Base-by-base conservation (phyloP, 1,284 basidiomycete genomes). In the Cutaneotrichosporon spelunceum region DNA sequence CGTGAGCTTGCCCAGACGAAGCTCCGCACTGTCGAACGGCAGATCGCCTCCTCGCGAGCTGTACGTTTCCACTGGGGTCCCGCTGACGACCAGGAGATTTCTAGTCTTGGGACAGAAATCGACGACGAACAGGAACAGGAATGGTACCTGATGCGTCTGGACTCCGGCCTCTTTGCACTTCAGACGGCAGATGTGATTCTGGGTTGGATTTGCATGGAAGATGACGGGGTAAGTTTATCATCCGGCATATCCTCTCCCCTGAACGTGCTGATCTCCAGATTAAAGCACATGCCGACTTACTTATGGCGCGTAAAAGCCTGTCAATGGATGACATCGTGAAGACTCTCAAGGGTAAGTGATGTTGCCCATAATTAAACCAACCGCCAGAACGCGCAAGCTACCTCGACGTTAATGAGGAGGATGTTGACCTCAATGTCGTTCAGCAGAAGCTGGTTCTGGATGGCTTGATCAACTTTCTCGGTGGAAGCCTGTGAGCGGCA, bases 121-220 rank as follows among this genome's bases (percentile, higher is more conserved):
- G 82, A 80, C 0, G 75, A 81, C 6, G 87, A 88, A 8, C 84
- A 89, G 64, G 87, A 90, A 68, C 88, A 89, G 39, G 76, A 86
- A 30, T 88, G 87, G 82, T 97, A 98, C 78, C 80, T 97, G 23
- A 84, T 86, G 21, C 84, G 89, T 45, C 79, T 98, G 27, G 93
- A 96, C 60, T 85, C 86, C 2, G 96, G 95, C 0, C 79, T 97
- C 36, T 94, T 90, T 73, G 89, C 88, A 1, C 78, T 99, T 11
- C 95, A 99, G 72, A 89, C 88, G 19, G 85, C 91, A 24, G 95
- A 98, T 78, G 96, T 94, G 66, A 88, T 97, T 55, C 78, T 98
- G 29, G 93, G 90, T 1, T 99, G 96, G 96, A 79, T 98, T 29
- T 85, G 86, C 61, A 96, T 98, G 93, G 96, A 99, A 79, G 96